A percentile compares a stretch with the other conserved stretches of the same genome.
Conservation (phyloP, 768 basidiomycete genomes). For the Chalciporus chontae region DNA sequence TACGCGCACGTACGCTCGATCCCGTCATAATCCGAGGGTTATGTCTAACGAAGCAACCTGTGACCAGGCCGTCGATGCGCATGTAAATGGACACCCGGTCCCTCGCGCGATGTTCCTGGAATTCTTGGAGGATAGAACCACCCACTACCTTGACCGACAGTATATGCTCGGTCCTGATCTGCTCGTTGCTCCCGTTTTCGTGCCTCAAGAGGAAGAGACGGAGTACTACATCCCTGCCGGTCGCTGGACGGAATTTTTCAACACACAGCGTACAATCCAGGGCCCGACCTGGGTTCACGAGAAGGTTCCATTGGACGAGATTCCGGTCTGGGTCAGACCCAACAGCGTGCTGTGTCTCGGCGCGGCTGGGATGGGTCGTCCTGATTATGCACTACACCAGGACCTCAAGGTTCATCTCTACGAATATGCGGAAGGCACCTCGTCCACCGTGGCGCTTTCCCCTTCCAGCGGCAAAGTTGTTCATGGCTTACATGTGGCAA, state of each 20-base stretch:
- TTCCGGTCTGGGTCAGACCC: conserved; percentile 66
- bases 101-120: conserved; percentile 68
- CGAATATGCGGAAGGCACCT: conserved; percentile 43
- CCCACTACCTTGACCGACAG: conserved; percentile 58
- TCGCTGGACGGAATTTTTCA: conserved; percentile 58
- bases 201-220: conserved; percentile 47
- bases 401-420: conserved; percentile 51
- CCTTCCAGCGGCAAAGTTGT: conserved; percentile 2
- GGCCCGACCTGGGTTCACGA: conserved; percentile 65
- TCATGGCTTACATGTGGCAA: conserved; percentile 9
- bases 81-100: conserved; percentile 50
- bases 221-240: conserved; percentile 63
- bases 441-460: conserved; percentile 16
- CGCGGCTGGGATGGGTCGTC: conserved; percentile 46
- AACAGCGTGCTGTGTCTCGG: conserved; percentile 44
- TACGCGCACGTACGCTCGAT: conserved; percentile 44
- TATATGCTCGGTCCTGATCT: conserved; percentile 58
- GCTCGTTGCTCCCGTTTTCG: conserved; percentile 61
- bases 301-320: conserved; percentile 56
- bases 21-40: background rate
- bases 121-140: conserved; percentile 55
- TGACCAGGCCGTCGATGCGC: conserved; percentile 48
- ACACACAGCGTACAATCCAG: conserved; percentile 47
- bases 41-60: background rate
- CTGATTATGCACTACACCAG: conserved; percentile 35